phyloP scores from a whole-genome alignment of 805 yeast genomes.

The Sugiyamaella qingdaonensis region DNA sequence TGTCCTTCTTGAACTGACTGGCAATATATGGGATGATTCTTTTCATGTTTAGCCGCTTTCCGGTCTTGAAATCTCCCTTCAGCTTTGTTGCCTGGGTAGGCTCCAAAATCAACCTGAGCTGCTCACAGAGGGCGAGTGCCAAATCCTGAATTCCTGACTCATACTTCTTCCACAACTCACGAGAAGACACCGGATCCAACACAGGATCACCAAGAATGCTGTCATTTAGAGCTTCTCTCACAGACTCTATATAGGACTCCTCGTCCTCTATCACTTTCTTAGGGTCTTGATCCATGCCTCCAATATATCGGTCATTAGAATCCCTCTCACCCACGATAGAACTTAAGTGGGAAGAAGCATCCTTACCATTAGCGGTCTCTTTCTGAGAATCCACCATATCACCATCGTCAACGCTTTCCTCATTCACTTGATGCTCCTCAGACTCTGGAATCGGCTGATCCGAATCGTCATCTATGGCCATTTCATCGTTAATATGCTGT shows the following conservation, averaged over 20 bases:
- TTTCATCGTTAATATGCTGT: constrained; percentile 53
- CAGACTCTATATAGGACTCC: not conserved
- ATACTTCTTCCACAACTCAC: constrained; percentile 75
- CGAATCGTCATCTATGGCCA: constrained; percentile 37
- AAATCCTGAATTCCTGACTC: constrained; percentile 84
- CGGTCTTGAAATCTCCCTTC: constrained; percentile 94
- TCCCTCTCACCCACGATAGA: constrained; percentile 27
- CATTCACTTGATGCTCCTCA: constrained; percentile 29
- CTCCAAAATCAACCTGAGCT: constrained; percentile 83
- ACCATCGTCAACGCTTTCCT: constrained; percentile 30
- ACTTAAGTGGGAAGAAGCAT: constrained; percentile 2
- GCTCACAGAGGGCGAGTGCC: constrained; percentile 86
- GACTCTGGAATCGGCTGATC: constrained; percentile 14
- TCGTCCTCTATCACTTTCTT: constrained; percentile 3
- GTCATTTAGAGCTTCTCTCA: not conserved
- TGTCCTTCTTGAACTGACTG: constrained; percentile 93
- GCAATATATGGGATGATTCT: constrained; percentile 97
- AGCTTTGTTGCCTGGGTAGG: constrained; percentile 96
- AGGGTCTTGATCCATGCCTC: constrained; percentile 1
- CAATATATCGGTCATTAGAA: constrained; percentile 15
- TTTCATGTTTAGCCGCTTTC: constrained; percentile 95
- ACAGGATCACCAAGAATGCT: constrained; percentile 36
- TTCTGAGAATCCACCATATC: constrained; percentile 28
- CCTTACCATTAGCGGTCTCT: constrained; percentile 26
- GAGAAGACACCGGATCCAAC: constrained; percentile 59